phyloP scores from a whole-genome alignment of 164 flowering plant genomes.

The Annona cherimola region DNA sequence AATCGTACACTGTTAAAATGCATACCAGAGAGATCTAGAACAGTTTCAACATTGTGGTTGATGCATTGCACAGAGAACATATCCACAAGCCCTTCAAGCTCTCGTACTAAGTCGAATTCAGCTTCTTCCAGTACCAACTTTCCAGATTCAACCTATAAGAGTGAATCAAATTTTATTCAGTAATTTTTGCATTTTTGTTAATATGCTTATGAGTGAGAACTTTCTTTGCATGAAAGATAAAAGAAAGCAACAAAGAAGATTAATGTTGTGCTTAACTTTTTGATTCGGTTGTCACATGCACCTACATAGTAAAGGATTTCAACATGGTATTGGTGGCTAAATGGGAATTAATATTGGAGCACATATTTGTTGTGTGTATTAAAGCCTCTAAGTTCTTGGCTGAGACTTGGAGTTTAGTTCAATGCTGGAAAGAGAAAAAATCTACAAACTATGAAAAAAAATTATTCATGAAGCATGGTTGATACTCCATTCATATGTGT shows the following conservation, averaged over 20 bases:
- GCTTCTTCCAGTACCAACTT: constrained; percentile 85
- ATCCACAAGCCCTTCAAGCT: constrained; percentile 93
- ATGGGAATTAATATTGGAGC: too few species aligned
- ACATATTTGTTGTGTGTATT: too few species aligned
- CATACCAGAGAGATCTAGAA: constrained; percentile 85
- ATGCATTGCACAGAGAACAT: constrained; percentile 96
- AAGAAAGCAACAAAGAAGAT: not conserved
- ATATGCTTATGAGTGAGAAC: not conserved
- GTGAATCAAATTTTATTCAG: not conserved
- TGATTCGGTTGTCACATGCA: not conserved
- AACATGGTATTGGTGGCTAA: too few species aligned
- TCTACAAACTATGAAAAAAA: not conserved
- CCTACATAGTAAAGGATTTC: not conserved
- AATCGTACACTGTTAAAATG: constrained; percentile 5
- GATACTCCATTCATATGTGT: not conserved
- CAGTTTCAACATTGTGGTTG: constrained; percentile 79
- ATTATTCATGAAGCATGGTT: not conserved
- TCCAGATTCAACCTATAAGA: constrained; percentile 84
- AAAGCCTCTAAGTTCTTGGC: not conserved
- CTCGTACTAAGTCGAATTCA: constrained; percentile 90
- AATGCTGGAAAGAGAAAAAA: not conserved
- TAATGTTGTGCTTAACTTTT: not conserved
- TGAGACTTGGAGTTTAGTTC: not conserved
- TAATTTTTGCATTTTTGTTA: not conserved
- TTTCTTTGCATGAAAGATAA: not conserved